Evolutionary conservation across 352 stramenopile genomes (phyloP), one percentile per base, ranked within the genome.

Genomic region (Phytophthora citricola): DNA sequence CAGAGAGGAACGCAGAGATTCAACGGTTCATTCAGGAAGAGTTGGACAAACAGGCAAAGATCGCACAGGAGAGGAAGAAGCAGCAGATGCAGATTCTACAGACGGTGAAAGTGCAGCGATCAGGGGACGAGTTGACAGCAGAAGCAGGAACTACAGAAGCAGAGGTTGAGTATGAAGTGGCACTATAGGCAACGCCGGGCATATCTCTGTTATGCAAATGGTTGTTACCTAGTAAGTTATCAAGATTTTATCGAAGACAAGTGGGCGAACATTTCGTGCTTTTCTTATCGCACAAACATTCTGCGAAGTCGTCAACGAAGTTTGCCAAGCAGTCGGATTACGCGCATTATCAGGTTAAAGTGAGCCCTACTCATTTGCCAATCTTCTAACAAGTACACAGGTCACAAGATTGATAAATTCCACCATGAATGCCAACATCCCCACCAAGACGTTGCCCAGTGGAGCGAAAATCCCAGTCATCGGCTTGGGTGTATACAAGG

Each of bases 401-500:
- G 9, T 26, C 7, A 59, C 24, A 26, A 26, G 1, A 4, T 20
- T 20, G 17, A 20, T 20, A 20, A 20, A 20, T 20, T 20, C 17
- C 17, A 20, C 17, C 24, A 26, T 63, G 49, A 43, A 34, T 31
- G 36, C 51, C 8, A 46, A 10, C 20, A 20, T 74, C 24, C 46
- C 66, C 1, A 73, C 55, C 59, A 78, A 74, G 53, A 75, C 17
- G 11, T 53, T 87, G 6, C 71, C 65, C 5, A 87, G 79, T 53
- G 78, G 76, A 39, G 63, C 65, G 10, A 26, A 39, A 20, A 87
- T 88, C 45, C 78, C 81, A 0, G 41, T 49, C 31, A 39, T 90
- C 20, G 81, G 78, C 1, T 62, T 88, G 40, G 78, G 81, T 22
- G 78, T 88, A 11, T 90, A 76, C 69, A 76, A 82, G 62, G 80